Evolutionary conservation across 2,329 filamentous ascomycete genomes (phyloP).

Genomic region (Arthrinium puccinioides): DNA sequence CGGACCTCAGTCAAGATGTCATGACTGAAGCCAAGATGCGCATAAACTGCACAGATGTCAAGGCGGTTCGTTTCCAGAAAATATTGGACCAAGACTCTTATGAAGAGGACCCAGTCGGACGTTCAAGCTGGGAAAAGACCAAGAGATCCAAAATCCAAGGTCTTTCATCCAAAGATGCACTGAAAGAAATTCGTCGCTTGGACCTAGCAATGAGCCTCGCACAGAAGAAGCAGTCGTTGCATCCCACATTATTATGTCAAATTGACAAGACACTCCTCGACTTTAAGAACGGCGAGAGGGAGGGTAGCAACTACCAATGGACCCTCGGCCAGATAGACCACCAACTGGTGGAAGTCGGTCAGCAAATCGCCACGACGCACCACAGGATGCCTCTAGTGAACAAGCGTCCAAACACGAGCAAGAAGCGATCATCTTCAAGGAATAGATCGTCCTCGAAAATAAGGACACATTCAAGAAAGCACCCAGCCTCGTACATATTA

Average conservation of each 20-base stretch:
- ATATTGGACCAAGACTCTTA: slow-evolving; percentile 24
- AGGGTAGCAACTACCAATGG: slow-evolving; percentile 29
- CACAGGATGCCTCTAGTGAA: not conserved
- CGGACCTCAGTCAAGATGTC: slow-evolving; percentile 29
- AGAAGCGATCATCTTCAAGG: slow-evolving; percentile 6
- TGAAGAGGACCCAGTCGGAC: slow-evolving; percentile 23
- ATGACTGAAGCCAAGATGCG: slow-evolving; percentile 30
- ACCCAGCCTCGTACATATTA: not conserved
- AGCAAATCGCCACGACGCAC: slow-evolving; percentile 5
- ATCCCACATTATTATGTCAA: slow-evolving; percentile 30
- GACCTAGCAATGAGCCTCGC: slow-evolving; percentile 22
- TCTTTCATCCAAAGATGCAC: slow-evolving; percentile 29
- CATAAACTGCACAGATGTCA: slow-evolving; percentile 30
- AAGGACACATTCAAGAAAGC: too few relatives aligned
- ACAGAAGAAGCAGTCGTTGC: slow-evolving; percentile 32
- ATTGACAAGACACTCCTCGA: slow-evolving; percentile 29
- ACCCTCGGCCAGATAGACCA: slow-evolving; percentile 37
- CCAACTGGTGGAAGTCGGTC: slow-evolving; percentile 21
- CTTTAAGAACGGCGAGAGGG: slow-evolving; percentile 25
- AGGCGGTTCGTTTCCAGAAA: slow-evolving; percentile 35
- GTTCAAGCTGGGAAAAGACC: slow-evolving; percentile 35
- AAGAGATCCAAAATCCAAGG: slow-evolving; percentile 23
- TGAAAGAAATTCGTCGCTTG: slow-evolving; percentile 28
- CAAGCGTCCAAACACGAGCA: slow-evolving; percentile 1
- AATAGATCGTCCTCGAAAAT: too few relatives aligned